Percentiles rank a stretch among this genome's conserved stretches.
Conservation (phyloP, 78 protist genomes). For the Dictyostelium citrinum region DNA sequence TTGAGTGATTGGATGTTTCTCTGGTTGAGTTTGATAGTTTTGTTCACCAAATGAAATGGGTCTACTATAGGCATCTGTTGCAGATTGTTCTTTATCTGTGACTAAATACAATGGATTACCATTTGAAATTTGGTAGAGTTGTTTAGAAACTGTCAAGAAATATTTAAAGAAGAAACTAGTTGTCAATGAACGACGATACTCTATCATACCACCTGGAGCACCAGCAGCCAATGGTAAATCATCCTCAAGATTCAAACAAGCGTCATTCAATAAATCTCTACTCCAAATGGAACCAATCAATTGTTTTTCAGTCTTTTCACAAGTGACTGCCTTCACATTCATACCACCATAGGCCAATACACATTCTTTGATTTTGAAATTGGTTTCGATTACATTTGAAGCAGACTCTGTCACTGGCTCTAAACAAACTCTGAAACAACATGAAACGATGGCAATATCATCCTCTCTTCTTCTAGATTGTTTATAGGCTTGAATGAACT, state of each 20-base stretch:
- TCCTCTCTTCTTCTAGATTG: slow-evolving; percentile 90
- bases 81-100: neutral
- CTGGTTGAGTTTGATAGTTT: slow-evolving; percentile 42
- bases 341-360: slow-evolving; percentile 67
- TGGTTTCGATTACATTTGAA: neutral
- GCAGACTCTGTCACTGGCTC: neutral
- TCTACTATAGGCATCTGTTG: neutral
- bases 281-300: slow-evolving; percentile 18
- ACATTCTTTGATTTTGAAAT: neutral
- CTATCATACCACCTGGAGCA: slow-evolving; percentile 93
- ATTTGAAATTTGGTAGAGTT: neutral
- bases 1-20: slow-evolving; percentile 4
- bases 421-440: slow-evolving; percentile 82
- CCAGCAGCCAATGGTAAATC: slow-evolving; percentile 56
- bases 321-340: slow-evolving; percentile 48
- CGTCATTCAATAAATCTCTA: neutral
- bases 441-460: slow-evolving; percentile 93
- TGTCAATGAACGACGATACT: slow-evolving; percentile 83
- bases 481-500: slow-evolving; percentile 85
- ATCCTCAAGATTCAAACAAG: neutral
- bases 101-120: neutral
- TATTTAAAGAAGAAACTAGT: slow-evolving; percentile 89
- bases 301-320: neutral
- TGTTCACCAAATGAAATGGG: slow-evolving; percentile 32
- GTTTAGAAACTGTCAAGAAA: slow-evolving; percentile 40